Percentiles rank a stretch among this genome's conserved stretches.
Conservation (phyloP, 2,329 filamentous ascomycete genomes). For the Cercospora citrullina region DNA sequence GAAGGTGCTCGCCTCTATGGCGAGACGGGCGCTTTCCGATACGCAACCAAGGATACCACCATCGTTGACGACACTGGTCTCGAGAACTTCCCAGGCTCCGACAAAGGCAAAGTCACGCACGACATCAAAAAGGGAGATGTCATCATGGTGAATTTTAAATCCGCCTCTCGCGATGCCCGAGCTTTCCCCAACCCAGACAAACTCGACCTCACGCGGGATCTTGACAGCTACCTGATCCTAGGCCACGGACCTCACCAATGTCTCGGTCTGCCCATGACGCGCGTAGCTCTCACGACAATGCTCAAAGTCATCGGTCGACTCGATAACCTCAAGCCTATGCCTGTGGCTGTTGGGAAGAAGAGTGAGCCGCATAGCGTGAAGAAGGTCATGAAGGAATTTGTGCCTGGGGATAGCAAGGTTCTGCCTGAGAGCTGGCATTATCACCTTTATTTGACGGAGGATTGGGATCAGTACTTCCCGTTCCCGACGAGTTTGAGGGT, state of each 20-base stretch:
- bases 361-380: constrained; percentile 44
- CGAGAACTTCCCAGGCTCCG: constrained; percentile 12
- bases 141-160: constrained; percentile 47
- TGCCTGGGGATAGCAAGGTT: constrained; percentile 35
- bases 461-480: constrained; percentile 50
- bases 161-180: constrained; percentile 44
- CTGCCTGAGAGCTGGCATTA: constrained; percentile 40
- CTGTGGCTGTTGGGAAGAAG: constrained; percentile 35
- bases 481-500: constrained; percentile 47
- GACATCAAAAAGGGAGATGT: constrained; percentile 42
- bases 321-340: constrained; percentile 42
- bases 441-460: constrained; percentile 50
- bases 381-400: constrained; percentile 44
- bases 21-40: constrained; percentile 46
- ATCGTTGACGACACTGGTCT: constrained; percentile 38
- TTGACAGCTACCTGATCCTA: constrained; percentile 49
- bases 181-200: constrained; percentile 46
- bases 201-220: constrained; percentile 42
- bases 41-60: constrained; percentile 37
- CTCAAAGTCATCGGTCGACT: constrained; percentile 47
- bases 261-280: constrained; percentile 46
- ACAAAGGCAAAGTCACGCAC: constrained; percentile 30
- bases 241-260: constrained; percentile 47
- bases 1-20: constrained; percentile 48
- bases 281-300: constrained; percentile 49